Base-by-base conservation (phyloP, 2,329 filamentous ascomycete genomes). In the Coleophoma eucalyptorum region DNA sequence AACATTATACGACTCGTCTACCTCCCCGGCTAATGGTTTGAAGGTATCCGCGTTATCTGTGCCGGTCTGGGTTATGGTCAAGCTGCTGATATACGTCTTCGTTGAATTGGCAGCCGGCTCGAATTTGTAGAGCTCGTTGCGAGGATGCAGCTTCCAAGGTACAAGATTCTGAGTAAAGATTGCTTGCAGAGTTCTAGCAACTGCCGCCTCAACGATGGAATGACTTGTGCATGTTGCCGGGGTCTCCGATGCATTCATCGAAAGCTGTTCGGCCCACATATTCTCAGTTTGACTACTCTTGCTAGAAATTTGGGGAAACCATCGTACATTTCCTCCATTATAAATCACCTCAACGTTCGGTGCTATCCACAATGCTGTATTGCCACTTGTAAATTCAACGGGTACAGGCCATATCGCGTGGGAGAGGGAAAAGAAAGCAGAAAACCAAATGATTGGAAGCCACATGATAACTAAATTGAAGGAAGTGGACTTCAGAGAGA, bases 1-100 rank as follows among this genome's bases (percentile, higher is more conserved):
- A 26, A 95, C 71, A 21, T 74, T 80, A 70, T 95, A 95, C 2
- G 86, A 88, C 67, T 94, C 90, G 62, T 93, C 87, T 13, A 89
- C 77, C 40, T 81, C 73, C 34, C 81, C 84, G 19, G 77, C 78
- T 3, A 79, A 68, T 10, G 86, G 80, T 62, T 81, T 86, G 60
- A 80, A 80, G 20, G 81, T 76, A 48, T 73, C 72, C 8, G 67
- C 55, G 4, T 74, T 67, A 58, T 89, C 82, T 8, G 73, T 60
- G 18, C 67, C 67, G 5, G 78, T 83, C 64, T 90, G 83, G 13
- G 72, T 72, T 56, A 94, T 82, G 16, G 72, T 66, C 43, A 94
- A 74, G n/a, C 71, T 74, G 41, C 69, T 76, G 60, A 94, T 74
- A 57, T 71, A 78, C 3, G 65, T 74, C 59, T 77, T 73, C 21